Percentiles rank a stretch among this genome's conserved stretches.
Evolutionary conservation across 768 basidiomycete species (phyloP).

Genomic region (Psilocybe azurescens): DNA sequence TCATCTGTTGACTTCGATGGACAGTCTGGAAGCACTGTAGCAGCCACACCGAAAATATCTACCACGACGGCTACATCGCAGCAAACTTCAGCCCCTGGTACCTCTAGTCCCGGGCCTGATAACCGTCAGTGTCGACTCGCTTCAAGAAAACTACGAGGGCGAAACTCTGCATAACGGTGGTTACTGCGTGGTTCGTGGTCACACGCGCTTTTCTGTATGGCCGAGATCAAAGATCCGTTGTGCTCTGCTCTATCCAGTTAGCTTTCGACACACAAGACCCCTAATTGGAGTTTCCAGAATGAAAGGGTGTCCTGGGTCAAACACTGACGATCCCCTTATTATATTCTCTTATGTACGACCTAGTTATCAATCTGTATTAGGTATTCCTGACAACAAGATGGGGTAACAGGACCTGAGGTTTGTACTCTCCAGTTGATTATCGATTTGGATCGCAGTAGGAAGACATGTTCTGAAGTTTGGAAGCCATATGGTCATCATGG

Average conservation of each 20-base stretch:
- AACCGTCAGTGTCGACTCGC: conserved; percentile 30
- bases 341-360: conserved; percentile 12
- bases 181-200: conserved; percentile 16
- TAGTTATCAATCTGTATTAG: conserved; percentile 16
- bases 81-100: conserved; percentile 4
- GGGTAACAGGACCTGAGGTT: neutral
- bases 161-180: conserved; percentile 12
- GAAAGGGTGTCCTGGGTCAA: conserved; percentile 30
- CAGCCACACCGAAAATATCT: conserved; percentile 3
- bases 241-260: conserved; percentile 7
- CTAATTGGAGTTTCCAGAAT: conserved; percentile 13
- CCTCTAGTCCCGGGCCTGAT: conserved; percentile 20
- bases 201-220: conserved; percentile 12
- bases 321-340: conserved; percentile 26
- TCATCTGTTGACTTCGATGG: conserved; percentile 35
- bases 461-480: neutral
- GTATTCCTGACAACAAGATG: neutral
- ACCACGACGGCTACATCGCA: neutral
- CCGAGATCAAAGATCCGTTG: conserved; percentile 18
- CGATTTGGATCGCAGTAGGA: neutral
- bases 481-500: neutral
- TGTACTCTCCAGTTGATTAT: neutral
- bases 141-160: conserved; percentile 23
- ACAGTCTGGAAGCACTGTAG: conserved; percentile 11
- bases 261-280: conserved; percentile 8